Evolutionary conservation across 257 asterid species (phyloP), one percentile per base, ranked within the genome.

Genomic region (Avicennia marina): DNA sequence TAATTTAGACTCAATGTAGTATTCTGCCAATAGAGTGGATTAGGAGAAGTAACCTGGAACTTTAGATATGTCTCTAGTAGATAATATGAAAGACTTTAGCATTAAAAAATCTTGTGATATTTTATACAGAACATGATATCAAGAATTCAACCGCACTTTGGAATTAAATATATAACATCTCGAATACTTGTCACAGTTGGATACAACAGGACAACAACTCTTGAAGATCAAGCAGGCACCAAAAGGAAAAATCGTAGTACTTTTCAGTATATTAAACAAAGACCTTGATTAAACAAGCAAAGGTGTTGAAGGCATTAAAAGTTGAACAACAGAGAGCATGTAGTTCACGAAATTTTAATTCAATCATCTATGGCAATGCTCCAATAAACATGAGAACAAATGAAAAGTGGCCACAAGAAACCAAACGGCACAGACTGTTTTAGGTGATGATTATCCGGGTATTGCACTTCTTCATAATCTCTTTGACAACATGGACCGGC

Each of bases 141-240:
- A n/a, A n/a, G n/a, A n/a, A n/a, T n/a, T n/a, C n/a, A n/a, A n/a
- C n/a, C n/a, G n/a, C n/a, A n/a, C n/a, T n/a, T n/a, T n/a, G n/a
- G n/a, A n/a, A n/a, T n/a, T n/a, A n/a, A n/a, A n/a, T n/a, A n/a
- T n/a, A n/a, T n/a, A n/a, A n/a, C n/a, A n/a, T n/a, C n/a, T n/a
- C n/a, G n/a, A n/a, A n/a, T n/a, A n/a, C n/a, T n/a, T n/a, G n/a
- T n/a, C n/a, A n/a, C n/a, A n/a, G n/a, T n/a, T n/a, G n/a, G 34
- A 44, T 10, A n/a, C 38, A 21, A 34, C 38, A 65, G 18, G 38
- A 56, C 51, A 7, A 38, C 13, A 26, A 20, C 19, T 40, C 44
- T 25, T 21, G 46, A 65, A 25, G 48, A 61, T 50, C 51, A 53
- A 40, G 67, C 44, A 41, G 45, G 38, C n/a, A n/a, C n/a, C n/a